A percentile compares a stretch with the other conserved stretches of the same genome.
phyloP scores from a whole-genome alignment of 2,329 filamentous ascomycete species.

The Sclerotinia trifoliorum region DNA sequence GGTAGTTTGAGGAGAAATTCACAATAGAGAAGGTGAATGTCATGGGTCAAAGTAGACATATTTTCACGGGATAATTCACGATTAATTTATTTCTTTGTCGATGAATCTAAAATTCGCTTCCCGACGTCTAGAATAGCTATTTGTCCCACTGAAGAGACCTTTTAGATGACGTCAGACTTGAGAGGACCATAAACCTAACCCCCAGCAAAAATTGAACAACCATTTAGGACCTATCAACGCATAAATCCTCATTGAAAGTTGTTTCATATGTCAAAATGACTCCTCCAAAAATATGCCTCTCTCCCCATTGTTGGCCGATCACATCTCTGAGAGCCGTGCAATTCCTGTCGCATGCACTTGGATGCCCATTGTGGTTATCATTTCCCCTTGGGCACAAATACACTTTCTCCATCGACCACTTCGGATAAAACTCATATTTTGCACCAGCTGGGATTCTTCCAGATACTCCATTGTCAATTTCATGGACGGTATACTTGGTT shows the following conservation, averaged over 20 bases:
- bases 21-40: too few species aligned
- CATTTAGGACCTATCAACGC: neutral
- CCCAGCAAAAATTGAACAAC: too few species aligned
- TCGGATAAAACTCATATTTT: neutral
- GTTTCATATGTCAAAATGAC: neutral
- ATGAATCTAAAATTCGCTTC: too few species aligned
- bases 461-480: too few species aligned
- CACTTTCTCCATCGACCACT: neutral
- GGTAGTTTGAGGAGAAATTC: too few species aligned
- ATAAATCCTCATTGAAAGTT: neutral
- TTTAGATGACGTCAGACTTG: neutral
- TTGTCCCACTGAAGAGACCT: neutral
- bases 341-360: neutral
- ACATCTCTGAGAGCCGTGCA: neutral
- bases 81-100: too few species aligned
- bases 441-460: neutral
- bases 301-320: neutral
- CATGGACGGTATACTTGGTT: neutral
- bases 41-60: too few species aligned
- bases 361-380: neutral
- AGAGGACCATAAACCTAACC: neutral
- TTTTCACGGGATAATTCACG: too few species aligned
- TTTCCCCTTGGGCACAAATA: neutral
- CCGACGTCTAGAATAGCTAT: too few species aligned
- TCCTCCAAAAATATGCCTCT: neutral